Percentiles rank a stretch among this genome's conserved stretches.
phyloP scores from a whole-genome alignment of 768 basidiomycete species.

The Termitomyces sp. region DNA sequence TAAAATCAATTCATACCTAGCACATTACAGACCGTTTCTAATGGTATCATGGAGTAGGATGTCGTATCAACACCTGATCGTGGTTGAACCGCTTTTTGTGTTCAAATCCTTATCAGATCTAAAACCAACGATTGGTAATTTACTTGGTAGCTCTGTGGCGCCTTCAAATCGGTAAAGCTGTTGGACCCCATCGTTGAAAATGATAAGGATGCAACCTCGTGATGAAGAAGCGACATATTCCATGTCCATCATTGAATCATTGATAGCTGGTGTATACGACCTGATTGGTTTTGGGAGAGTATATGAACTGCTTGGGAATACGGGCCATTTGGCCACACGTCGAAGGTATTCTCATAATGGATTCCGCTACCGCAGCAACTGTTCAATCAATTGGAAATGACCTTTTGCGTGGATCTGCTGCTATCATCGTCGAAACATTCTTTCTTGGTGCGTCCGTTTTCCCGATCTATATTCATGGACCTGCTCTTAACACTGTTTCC shows the following conservation, averaged over 20 bases:
- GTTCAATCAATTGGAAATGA: slow-evolving; percentile 9
- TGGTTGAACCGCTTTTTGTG: no score
- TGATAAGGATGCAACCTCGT: not conserved
- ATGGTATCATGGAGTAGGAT: no score
- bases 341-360: not conserved
- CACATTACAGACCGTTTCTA: no score
- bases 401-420: slow-evolving; percentile 1
- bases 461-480: not conserved
- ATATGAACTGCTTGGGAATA: not conserved
- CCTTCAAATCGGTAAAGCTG: not conserved
- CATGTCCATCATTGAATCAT: no score
- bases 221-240: not conserved
- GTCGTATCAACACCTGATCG: no score
- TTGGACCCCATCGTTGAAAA: not conserved
- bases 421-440: slow-evolving; percentile 9
- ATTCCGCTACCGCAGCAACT: not conserved
- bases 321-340: not conserved
- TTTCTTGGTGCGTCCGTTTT: slow-evolving; percentile 1
- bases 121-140: not conserved
- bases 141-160: no score
- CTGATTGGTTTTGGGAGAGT: not conserved
- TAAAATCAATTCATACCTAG: no score
- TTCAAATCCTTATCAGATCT: no score
- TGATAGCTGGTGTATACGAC: not conserved
- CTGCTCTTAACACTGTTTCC: not conserved